Base-by-base conservation (phyloP, 208 protist genomes). In the Leishmania major region DNA sequence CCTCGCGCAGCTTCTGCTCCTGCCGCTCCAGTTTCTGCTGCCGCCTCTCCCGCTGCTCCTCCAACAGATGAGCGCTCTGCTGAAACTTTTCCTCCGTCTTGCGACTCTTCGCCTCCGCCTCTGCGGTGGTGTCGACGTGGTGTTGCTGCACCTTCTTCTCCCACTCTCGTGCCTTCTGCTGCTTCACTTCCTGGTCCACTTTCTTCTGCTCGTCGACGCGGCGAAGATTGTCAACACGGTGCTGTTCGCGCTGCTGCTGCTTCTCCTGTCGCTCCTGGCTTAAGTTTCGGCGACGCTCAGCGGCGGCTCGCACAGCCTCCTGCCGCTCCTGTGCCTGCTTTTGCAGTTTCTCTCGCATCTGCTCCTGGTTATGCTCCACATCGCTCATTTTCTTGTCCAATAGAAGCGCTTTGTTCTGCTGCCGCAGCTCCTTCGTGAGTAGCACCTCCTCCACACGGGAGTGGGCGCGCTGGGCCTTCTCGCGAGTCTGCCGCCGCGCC, bases 141-240 rank as follows among this genome's bases (percentile, higher is more conserved):
- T 90, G 90, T 74, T 88, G 85, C 17, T 91, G 85, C 55, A 94
- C 87, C 81, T 84, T 94, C 87, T 90, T 94, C 84, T 91, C 89
- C 89, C 93, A 90, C 86, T 94, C 79, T 76, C 92, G 84, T 67
- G 91, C 82, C 78, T 88, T 85, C 80, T 91, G 83, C 73, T 93
- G 90, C 77, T 93, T 93, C 74, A 75, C 72, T 35, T 91, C 86
- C 60, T 80, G 78, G 19, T 93, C 88, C 45, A 79, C 51, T 43
- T 92, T 92, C 83, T 96, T 96, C 84, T 96, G 90, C 85, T 95
- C 91, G 59, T 96, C 92, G 31, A 91, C 75, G 31, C 89, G 87
- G 60, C 82, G 84, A 40, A 92, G 62, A 13, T 84, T 90, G 80
- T 89, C 83, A 74, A 85, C 66, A 45, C 88, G 80, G 47, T 96